These are phyloP conservation scores for Asterella californica DNA, from an alignment of 225 moss, liverwort and hornwort genomes.

Conservation along the genomic window DNA sequence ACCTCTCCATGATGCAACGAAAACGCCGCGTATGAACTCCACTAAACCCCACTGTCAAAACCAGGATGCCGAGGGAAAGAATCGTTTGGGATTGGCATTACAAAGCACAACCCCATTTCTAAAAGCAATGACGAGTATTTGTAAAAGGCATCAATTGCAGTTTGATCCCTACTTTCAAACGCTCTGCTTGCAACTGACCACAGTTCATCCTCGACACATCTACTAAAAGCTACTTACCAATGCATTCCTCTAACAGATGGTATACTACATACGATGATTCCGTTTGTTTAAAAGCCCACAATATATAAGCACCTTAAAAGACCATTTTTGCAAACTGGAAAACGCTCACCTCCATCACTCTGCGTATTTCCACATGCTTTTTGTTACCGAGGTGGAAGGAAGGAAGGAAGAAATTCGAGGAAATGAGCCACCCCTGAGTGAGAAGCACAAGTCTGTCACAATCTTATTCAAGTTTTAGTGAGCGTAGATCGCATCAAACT, in stretches of 20 bases:
- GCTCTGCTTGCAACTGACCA: not conserved
- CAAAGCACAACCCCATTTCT: not conserved
- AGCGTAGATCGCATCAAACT: not conserved
- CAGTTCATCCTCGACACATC: no score
- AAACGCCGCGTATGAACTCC: slow-evolving; percentile 91
- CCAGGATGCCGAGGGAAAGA: not conserved
- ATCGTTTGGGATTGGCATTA: not conserved
- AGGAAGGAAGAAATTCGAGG: slow-evolving; percentile 78
- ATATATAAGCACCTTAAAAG: no score
- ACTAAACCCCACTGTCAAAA: slow-evolving; percentile 79
- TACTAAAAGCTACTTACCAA: no score
- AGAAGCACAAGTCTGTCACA: slow-evolving; percentile 72
- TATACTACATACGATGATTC: not conserved
- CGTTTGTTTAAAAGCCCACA: no score
- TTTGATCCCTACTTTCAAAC: not conserved
- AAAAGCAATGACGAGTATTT: not conserved
- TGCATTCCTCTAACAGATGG: not conserved
- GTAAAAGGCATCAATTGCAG: not conserved
- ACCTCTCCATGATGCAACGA: slow-evolving; percentile 96
- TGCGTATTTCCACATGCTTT: slow-evolving; percentile 59
- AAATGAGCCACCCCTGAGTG: slow-evolving; percentile 74
- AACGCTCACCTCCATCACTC: slow-evolving; percentile 74
- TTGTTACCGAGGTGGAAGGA: slow-evolving; percentile 64
- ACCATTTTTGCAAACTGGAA: not conserved
- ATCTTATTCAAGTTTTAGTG: not conserved